phyloP scores from a whole-genome alignment of 2,329 filamentous ascomycete genomes.

The Dactylellina cionopaga region DNA sequence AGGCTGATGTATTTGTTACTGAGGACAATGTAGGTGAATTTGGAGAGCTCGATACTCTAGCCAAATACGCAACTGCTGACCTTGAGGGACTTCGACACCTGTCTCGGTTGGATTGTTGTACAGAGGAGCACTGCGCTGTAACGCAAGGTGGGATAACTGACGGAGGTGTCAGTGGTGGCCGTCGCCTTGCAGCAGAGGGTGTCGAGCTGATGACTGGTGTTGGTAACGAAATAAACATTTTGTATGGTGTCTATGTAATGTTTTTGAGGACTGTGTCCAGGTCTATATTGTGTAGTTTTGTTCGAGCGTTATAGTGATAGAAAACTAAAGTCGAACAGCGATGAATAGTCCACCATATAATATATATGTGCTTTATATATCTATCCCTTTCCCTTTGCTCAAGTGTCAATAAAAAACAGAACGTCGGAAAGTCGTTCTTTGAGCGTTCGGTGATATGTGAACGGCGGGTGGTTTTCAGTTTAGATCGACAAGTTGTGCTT shows the following conservation, averaged over 20 bases:
- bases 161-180: conserved; percentile 63
- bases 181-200: conserved; percentile 55
- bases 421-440: conserved; percentile 8
- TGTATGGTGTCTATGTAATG: conserved; percentile 30
- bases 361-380: too few species aligned
- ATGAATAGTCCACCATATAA: conserved; percentile 10
- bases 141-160: conserved; percentile 63
- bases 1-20: conserved; percentile 50
- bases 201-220: conserved; percentile 50
- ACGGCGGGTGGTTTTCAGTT: too few species aligned
- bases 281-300: conserved; percentile 10
- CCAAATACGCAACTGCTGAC: conserved; percentile 62
- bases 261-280: neutral
- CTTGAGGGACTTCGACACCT: conserved; percentile 60
- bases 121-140: conserved; percentile 61
- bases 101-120: conserved; percentile 61
- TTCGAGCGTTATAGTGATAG: conserved; percentile 9
- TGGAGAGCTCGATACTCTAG: conserved; percentile 60
- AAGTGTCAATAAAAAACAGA: conserved; percentile 13
- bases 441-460: conserved; percentile 23
- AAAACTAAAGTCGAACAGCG: conserved; percentile 20
- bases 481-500: conserved; percentile 41
- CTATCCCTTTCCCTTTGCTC: conserved; percentile 1
- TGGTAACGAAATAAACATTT: conserved; percentile 57
- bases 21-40: conserved; percentile 49